Evolutionary conservation across 441 rosid species (phyloP), one percentile per base, ranked within the genome.

Genomic region (Adansonia rubrostipa): DNA sequence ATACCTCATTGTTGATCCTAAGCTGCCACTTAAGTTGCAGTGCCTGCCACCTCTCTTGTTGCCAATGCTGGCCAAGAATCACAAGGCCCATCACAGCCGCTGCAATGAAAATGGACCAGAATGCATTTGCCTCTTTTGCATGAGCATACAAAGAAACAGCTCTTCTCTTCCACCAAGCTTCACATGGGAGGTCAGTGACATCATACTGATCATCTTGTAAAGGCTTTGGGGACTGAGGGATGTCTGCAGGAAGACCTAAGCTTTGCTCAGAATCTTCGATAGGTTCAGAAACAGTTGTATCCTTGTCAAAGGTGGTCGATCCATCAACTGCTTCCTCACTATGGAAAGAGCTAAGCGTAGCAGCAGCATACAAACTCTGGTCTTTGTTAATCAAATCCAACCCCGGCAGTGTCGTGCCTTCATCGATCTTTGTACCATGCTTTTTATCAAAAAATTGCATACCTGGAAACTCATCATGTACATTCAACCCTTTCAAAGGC

Each of bases 101-200:
- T 58, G 98, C 97, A 86, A 96, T 79, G 68, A 94, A 94, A 76
- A 96, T 80, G 9, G 99, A 96, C 99, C 98, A 96, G 28, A 94
- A 80, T 22, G 98, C 70, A 85, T 92, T 93, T 60, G 98, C 91
- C 77, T 94, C 99, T 89, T 89, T 91, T 24, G 98, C 94, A 76
- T 90, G 94, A 73, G 84, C 73, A 86, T 89, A 94, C 66, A 94
- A 50, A 48, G 98, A 89, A 75, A 84, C 76, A 40, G 94, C 95
- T 82, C 92, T 88, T 80, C 91, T 90, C 90, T 88, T 96, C 99
- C 99, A 96, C 99, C 99, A 94, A 57, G 97, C 95, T 74, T 88
- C 89, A 65, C 93, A 88, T 17, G 98, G 98, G 76, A 91, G 90
- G 73, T 79, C 80, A 36, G 96, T 77, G 28, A 54, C 84, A 62